Evolutionary conservation across 139 green algal species (phyloP), one percentile per base, ranked within the genome.

Genomic region (Closterium sp.): DNA sequence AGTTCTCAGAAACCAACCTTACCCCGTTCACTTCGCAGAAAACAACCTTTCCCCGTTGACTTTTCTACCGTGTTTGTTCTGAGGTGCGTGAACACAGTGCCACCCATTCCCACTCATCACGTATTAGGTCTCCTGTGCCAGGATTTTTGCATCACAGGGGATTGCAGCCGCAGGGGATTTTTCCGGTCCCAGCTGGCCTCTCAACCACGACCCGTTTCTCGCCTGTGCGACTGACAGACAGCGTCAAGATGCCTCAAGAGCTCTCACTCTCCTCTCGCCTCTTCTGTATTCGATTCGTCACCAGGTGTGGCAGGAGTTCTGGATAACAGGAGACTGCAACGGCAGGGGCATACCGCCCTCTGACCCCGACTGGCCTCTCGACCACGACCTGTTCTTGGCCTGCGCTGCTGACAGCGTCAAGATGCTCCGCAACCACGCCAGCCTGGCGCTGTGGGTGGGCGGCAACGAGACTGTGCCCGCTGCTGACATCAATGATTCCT

Each of bases 261-360:
- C 36, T 6, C 36, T 55, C 4, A 55, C 4, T 12, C 36, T 55
- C 4, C 6, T 55, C 4, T 55, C 36, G 36, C 36, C 36, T 55
- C 36, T 55, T 6, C 36, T 6, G 4, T 55, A 16, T 84, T 32
- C 34, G n/a, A n/a, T n/a, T n/a, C 32, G 5, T 33, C 85, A 4
- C 3, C 90, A 93, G 87, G 90, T 91, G 90, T 93, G 90, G 88
- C 91, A 93, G 81, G 93, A 95, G 90, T 95, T 95, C 55, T 95
- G 93, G 93, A 95, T 95, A 84, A 95, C 93, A 7, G 93, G 93
- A 25, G 93, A 95, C 87, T 95, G 93, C 87, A 92, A 95, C 85
- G 93, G 93, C 30, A 43, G 93, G 3, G 93, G 93, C 64, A 76
- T 89, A 16, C 84, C 89, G 83, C 90, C 88, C 6, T 90, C 76